Evolutionary conservation across 1,139 yeast genomes (phyloP).

Genomic region (Tardiomyces depauwii): DNA sequence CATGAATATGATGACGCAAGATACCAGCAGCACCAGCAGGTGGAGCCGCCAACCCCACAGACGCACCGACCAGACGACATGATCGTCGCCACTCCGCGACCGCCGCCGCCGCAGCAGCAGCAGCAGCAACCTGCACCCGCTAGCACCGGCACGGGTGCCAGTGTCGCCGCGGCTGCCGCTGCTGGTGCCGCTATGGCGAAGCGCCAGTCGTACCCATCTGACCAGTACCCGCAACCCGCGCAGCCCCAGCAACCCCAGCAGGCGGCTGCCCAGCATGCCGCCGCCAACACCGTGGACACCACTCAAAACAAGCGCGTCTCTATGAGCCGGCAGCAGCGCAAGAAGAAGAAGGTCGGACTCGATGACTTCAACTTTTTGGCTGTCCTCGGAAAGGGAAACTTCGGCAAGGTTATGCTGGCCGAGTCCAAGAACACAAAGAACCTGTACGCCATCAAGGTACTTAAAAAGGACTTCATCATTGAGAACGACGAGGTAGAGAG

Average conservation of each 20-base stretch:
- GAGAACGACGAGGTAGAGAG: slow-evolving; percentile 95
- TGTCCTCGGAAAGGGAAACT: slow-evolving; percentile 93
- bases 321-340: slow-evolving; percentile 6
- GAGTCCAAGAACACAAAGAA: slow-evolving; percentile 72
- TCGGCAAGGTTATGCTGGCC: slow-evolving; percentile 95
- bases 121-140: too few species aligned
- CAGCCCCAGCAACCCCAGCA: slow-evolving; percentile 4
- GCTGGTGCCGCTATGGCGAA: background rate
- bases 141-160: too few species aligned
- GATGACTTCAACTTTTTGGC: slow-evolving; percentile 92
- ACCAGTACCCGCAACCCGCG: slow-evolving; percentile 13
- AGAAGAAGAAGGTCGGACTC: slow-evolving; percentile 64
- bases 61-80: too few species aligned
- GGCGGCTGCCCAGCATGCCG: background rate
- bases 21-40: background rate
- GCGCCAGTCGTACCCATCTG: too few species aligned
- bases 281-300: slow-evolving; percentile 1
- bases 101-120: too few species aligned
- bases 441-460: slow-evolving; percentile 87
- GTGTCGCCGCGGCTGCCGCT: background rate
- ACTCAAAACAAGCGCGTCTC: too few species aligned
- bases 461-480: slow-evolving; percentile 89
- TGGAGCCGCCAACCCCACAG: background rate
- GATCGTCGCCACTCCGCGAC: too few species aligned
- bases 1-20: too few species aligned